A percentile compares a stretch with the other conserved stretches of the same genome.
Conservation (phyloP, 148 eudicot species). For the Gaultheria prostrata region DNA sequence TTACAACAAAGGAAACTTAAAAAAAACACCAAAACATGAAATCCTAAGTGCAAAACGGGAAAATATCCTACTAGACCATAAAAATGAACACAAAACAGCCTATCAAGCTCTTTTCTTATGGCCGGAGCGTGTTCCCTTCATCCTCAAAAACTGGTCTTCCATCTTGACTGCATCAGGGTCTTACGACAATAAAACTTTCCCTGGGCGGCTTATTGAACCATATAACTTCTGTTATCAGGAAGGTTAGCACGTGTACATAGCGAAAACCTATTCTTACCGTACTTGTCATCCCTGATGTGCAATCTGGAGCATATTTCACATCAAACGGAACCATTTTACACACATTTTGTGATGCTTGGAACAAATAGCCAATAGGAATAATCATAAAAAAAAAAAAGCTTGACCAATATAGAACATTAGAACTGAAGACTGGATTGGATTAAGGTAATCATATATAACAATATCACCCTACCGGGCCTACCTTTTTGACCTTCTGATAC, state of each 20-base stretch:
- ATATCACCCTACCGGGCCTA: constrained; percentile 27
- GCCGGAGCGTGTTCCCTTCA: too few species aligned
- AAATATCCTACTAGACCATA: too few species aligned
- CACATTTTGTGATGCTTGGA: constrained; percentile 3
- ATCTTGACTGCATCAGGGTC: too few species aligned
- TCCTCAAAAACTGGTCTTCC: too few species aligned
- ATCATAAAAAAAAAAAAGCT: too few species aligned
- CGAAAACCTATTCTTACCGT: neutral
- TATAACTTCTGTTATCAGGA: neutral
- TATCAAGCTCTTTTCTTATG: too few species aligned
- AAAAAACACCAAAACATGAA: too few species aligned
- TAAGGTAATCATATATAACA: neutral
- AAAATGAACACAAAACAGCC: too few species aligned
- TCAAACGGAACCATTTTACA: neutral
- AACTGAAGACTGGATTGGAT: neutral
- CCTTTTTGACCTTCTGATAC: constrained; percentile 96
- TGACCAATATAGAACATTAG: constrained; percentile 1
- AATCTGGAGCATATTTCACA: neutral
- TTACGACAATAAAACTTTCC: neutral
- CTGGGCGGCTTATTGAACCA: neutral
- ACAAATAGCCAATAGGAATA: constrained; percentile 2
- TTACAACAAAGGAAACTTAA: too few species aligned
- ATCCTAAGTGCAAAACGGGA: too few species aligned
- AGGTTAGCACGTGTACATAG: neutral
- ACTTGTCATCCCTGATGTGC: neutral